Percentiles rank a stretch among this genome's conserved stretches.
phyloP scores from a whole-genome alignment of 331 rosid genomes.

The Ulmus americana region DNA sequence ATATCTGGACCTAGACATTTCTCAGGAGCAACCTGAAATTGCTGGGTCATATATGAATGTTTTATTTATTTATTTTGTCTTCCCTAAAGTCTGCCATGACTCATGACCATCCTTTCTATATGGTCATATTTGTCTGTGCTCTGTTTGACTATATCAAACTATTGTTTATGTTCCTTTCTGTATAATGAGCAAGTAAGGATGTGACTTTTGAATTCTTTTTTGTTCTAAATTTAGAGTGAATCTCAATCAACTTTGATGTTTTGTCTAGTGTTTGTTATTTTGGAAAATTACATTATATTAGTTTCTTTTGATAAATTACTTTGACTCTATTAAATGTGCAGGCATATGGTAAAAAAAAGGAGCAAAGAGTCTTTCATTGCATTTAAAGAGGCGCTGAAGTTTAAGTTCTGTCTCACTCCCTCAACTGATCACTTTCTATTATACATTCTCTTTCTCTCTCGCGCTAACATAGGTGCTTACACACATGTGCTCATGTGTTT shows the following conservation, averaged over 20 bases:
- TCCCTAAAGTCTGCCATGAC: neutral
- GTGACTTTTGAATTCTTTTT: neutral
- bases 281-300: neutral
- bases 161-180: neutral
- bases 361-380: constrained; percentile 86
- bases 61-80: neutral
- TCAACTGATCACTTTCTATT: constrained; percentile 1
- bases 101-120: neutral
- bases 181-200: neutral
- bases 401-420: constrained; percentile 55
- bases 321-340: constrained; percentile 35
- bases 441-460: constrained; percentile 5
- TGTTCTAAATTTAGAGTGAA: neutral
- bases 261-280: neutral
- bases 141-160: neutral
- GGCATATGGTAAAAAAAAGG: constrained; percentile 87
- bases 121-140: neutral
- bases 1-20: neutral
- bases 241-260: neutral
- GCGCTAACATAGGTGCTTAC: neutral
- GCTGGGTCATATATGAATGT: neutral
- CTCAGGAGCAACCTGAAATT: neutral
- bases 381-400: constrained; percentile 86
- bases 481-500: too few species aligned
- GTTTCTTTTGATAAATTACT: neutral